Evolutionary conservation across 352 stramenopile genomes (phyloP).

Genomic region (Pythium apleroticum): DNA sequence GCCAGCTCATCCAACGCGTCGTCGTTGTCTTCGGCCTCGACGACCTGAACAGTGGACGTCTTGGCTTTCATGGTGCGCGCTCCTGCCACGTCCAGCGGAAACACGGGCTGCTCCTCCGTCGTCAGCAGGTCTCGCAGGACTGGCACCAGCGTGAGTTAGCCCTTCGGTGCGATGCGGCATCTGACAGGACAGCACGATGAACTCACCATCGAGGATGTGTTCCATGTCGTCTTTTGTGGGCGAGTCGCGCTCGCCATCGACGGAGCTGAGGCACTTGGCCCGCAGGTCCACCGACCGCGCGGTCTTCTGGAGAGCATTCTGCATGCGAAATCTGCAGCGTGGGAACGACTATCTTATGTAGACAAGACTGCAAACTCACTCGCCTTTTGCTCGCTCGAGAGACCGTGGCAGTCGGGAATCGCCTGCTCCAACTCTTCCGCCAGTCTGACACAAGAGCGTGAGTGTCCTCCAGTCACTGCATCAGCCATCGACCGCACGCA

Average conservation of each 20-base stretch:
- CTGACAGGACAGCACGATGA: not conserved
- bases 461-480: not conserved
- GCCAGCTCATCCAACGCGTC: constrained; percentile 25
- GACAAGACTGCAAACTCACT: not conserved
- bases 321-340: not conserved
- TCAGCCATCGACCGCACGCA: constrained; percentile 20
- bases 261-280: constrained; percentile 50
- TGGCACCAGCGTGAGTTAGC: not conserved
- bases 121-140: constrained; percentile 12
- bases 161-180: no score
- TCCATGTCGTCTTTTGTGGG: constrained; percentile 75
- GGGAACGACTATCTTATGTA: not conserved
- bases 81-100: constrained; percentile 14
- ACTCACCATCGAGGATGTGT: constrained; percentile 49
- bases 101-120: constrained; percentile 12
- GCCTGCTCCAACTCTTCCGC: constrained; percentile 37
- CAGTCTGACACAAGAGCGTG: constrained; percentile 28
- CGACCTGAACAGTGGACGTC: constrained; percentile 20
- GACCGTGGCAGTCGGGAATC: constrained; percentile 39
- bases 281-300: constrained; percentile 51
- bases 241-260: constrained; percentile 48
- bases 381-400: constrained; percentile 44
- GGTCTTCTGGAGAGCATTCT: constrained; percentile 11
- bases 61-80: not conserved
- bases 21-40: constrained; percentile 21